Percentiles rank a stretch among this genome's conserved stretches.
Conservation (phyloP, 495 filamentous ascomycete genomes). For the Symbiotaphrina buchneri region DNA sequence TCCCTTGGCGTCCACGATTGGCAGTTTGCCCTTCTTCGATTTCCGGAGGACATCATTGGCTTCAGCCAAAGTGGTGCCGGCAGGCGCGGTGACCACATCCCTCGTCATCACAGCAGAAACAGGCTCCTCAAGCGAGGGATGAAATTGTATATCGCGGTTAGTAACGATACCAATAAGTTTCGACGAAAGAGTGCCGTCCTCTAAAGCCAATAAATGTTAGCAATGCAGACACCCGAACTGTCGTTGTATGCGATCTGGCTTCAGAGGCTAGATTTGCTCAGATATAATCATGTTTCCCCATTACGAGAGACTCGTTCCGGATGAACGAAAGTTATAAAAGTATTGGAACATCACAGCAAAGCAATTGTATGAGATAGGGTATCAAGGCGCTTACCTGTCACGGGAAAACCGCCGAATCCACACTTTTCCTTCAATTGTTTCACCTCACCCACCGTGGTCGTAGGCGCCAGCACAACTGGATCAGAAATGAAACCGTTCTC, state of each 20-base stretch:
- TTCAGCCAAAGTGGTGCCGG: constrained; percentile 65
- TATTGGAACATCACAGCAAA: constrained; percentile 48
- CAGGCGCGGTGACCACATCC: constrained; percentile 75
- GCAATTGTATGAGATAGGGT: constrained; percentile 1
- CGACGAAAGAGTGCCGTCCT: constrained; percentile 77
- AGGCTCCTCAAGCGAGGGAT: constrained; percentile 38
- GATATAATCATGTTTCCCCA: constrained; percentile 37
- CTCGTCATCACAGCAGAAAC: constrained; percentile 88
- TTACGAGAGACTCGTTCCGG: constrained; percentile 71
- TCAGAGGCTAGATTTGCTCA: constrained; percentile 3
- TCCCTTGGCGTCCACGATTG: constrained; percentile 69
- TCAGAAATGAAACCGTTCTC: constrained; percentile 99
- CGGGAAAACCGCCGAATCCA: constrained; percentile 96
- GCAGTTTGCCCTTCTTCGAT: constrained; percentile 98
- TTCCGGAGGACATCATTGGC: constrained; percentile 83
- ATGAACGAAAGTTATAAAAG: constrained; percentile 99
- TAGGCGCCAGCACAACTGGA: constrained; percentile 75
- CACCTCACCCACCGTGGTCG: constrained; percentile 75
- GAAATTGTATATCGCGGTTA: constrained; percentile 94
- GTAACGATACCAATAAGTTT: constrained; percentile 95
- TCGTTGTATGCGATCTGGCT: background rate
- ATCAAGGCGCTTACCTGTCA: constrained; percentile 58
- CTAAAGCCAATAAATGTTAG: constrained; percentile 20
- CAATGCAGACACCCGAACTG: constrained; percentile 11
- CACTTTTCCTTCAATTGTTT: constrained; percentile 89